Conservation (phyloP, 1,284 basidiomycete species). For the Ustilago hordei region DNA sequence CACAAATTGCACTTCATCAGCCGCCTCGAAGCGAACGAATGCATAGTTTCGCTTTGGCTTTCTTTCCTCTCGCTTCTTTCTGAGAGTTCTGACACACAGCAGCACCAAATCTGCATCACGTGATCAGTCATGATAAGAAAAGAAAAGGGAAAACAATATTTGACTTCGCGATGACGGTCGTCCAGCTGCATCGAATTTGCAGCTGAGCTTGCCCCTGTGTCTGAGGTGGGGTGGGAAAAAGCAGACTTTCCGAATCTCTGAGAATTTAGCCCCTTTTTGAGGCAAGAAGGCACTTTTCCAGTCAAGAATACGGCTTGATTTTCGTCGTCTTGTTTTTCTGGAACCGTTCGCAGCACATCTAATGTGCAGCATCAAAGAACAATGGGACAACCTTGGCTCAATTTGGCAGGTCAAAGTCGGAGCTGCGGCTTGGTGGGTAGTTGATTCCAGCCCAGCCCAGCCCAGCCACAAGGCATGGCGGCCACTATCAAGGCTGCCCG, state of each 20-base stretch:
- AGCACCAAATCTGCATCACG: no score
- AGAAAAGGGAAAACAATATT: background rate
- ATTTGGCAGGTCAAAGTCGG: constrained; percentile 7
- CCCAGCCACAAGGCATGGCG: background rate
- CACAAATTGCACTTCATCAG: no score
- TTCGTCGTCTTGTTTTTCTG: background rate
- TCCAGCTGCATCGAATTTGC: constrained; percentile 6
- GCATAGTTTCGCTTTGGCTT: no score
- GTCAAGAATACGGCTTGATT: background rate
- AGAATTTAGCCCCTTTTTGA: background rate
- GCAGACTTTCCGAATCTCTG: background rate
- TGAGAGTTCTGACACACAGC: no score
- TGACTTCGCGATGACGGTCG: background rate
- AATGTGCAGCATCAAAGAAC: constrained; percentile 1
- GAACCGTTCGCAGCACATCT: constrained; percentile 5
- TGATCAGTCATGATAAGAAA: background rate
- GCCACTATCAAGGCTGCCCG: background rate
- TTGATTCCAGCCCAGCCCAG: background rate
- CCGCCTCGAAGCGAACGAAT: no score
- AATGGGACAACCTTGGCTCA: background rate
- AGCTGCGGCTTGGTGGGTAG: background rate
- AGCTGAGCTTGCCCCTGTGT: background rate
- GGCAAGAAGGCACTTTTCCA: background rate
- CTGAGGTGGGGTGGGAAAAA: background rate
- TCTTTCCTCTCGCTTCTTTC: no score